phyloP scores from a whole-genome alignment of 768 basidiomycete species.

The Holtermanniella nyarrowii region DNA sequence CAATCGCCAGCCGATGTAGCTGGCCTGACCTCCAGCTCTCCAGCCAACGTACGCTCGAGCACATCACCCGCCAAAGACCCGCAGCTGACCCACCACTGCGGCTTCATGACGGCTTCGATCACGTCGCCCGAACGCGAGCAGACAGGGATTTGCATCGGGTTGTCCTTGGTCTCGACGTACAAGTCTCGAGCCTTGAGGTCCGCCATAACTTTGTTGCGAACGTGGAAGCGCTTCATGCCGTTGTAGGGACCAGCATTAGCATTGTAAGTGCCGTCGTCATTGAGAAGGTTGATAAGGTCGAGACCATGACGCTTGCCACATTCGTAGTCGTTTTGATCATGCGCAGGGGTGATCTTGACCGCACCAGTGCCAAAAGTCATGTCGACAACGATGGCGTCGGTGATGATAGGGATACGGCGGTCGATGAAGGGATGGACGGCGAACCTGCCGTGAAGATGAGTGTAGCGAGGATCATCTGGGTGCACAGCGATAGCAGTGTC shows the following conservation, averaged over 20 bases:
- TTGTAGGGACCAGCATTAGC: slow-evolving; percentile 75
- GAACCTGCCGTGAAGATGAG: slow-evolving; percentile 88
- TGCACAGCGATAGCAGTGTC: slow-evolving; percentile 96
- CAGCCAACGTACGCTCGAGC: slow-evolving; percentile 76
- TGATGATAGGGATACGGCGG: slow-evolving; percentile 76
- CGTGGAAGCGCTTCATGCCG: slow-evolving; percentile 99
- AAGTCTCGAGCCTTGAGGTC: slow-evolving; percentile 71
- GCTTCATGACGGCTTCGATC: slow-evolving; percentile 88
- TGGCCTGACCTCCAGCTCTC: slow-evolving; percentile 73
- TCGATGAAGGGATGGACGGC: slow-evolving; percentile 78
- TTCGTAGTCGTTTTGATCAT: slow-evolving; percentile 94
- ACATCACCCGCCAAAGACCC: slow-evolving; percentile 82
- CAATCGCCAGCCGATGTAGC: slow-evolving; percentile 83
- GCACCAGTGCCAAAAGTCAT: slow-evolving; percentile 96
- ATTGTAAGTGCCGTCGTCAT: slow-evolving; percentile 94
- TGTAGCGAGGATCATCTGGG: slow-evolving; percentile 83
- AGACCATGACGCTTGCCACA: slow-evolving; percentile 79
- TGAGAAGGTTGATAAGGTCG: slow-evolving; percentile 85
- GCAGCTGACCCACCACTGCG: slow-evolving; percentile 98
- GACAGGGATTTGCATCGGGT: slow-evolving; percentile 92
- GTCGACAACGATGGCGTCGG: slow-evolving; percentile 73
- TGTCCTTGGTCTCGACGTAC: slow-evolving; percentile 84
- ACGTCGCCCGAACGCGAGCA: slow-evolving; percentile 97
- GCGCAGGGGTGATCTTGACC: slow-evolving; percentile 97
- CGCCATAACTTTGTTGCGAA: slow-evolving; percentile 69